Evolutionary conservation across 176 grass and related monocot species (phyloP).

Genomic region (Miscanthus lutarioriparius): DNA sequence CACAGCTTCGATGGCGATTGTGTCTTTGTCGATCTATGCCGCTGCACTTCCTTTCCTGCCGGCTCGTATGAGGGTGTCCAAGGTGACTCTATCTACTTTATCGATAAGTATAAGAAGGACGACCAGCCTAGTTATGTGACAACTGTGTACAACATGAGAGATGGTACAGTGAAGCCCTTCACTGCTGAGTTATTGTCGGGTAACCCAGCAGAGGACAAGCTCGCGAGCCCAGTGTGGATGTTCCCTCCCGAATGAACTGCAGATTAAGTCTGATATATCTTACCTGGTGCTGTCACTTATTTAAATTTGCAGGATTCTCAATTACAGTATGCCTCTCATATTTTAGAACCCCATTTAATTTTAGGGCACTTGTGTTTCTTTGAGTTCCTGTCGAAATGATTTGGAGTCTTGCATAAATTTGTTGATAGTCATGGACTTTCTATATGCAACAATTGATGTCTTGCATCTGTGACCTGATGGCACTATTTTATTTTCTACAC

Average conservation of each 20-base stretch:
- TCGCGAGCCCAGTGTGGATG: background rate
- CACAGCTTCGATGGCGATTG: too few species aligned
- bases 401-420: too few species aligned
- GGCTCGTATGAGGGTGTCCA: background rate
- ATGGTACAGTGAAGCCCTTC: background rate
- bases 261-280: background rate
- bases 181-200: background rate
- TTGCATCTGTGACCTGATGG: too few species aligned
- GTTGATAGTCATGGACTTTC: too few species aligned
- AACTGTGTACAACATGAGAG: constrained; percentile 10
- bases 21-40: too few species aligned
- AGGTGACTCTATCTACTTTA: constrained; percentile 9
- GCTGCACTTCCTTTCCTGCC: constrained; percentile 31
- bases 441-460: too few species aligned
- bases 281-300: too few species aligned
- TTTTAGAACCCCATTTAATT: too few species aligned
- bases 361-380: background rate
- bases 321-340: too few species aligned
- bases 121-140: background rate
- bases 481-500: too few species aligned
- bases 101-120: background rate
- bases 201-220: background rate
- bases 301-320: too few species aligned
- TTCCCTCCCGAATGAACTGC: background rate
- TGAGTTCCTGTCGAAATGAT: background rate